Evolutionary conservation across 225 moss, liverwort and hornwort species (phyloP).

Genomic region (Pseudoscleropodium purum): DNA sequence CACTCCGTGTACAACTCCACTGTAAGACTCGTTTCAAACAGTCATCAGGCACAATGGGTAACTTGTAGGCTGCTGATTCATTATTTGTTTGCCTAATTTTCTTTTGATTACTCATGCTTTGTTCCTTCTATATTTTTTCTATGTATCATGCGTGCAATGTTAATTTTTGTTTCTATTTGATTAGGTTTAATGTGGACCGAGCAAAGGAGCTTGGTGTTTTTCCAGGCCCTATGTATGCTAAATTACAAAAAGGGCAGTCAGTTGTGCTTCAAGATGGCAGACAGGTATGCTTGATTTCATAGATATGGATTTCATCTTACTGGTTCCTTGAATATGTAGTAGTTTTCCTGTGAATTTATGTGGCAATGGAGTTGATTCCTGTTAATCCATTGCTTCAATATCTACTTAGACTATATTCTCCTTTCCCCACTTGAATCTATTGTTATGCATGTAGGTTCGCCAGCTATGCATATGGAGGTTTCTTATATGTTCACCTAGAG

Average conservation of each 20-base stretch:
- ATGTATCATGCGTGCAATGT: not conserved
- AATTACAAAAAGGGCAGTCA: constrained; percentile 62
- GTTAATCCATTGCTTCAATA: not conserved
- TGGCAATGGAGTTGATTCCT: not conserved
- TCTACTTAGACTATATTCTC: not conserved
- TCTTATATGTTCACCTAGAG: not conserved
- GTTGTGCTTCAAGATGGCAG: constrained; percentile 69
- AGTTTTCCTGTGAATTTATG: not conserved
- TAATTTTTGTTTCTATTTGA: not conserved
- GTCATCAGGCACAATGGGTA: not conserved
- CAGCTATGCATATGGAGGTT: not conserved
- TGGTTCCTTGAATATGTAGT: not conserved
- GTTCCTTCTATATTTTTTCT: not conserved
- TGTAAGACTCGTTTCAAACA: not conserved
- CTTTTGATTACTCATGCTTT: not conserved
- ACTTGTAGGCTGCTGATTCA: not conserved
- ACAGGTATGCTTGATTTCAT: constrained; percentile 28
- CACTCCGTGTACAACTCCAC: not conserved
- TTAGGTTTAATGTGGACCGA: constrained; percentile 72
- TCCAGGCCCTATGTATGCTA: constrained; percentile 73
- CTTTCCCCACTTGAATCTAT: not conserved
- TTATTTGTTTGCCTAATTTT: not conserved
- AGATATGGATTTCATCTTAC: not conserved
- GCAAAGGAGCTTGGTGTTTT: constrained; percentile 67
- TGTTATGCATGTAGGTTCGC: not conserved